Evolutionary conservation across 257 asterid genomes (phyloP), one percentile per base, ranked within the genome.

Genomic region (Sherardia arvensis): DNA sequence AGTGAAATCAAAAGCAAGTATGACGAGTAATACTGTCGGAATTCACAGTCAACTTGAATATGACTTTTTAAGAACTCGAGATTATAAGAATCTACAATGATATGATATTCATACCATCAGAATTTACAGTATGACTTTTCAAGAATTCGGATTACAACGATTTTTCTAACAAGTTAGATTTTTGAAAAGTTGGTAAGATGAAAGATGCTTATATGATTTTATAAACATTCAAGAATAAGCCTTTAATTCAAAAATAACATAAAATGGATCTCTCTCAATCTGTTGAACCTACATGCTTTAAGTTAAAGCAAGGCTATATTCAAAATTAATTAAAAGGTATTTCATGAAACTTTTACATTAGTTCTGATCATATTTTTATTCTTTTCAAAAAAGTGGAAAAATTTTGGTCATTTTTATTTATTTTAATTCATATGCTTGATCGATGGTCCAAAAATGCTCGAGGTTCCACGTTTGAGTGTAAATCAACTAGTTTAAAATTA

Each of bases 241-340:
- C 76, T 66, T 72, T 51, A 72, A 66, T 66, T 66, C 72, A 72
- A 72, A 58, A 69, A 59, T 51, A 51, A 43, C 14, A 38, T 12
- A 12, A 4, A 43, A 11, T 7, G 30, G 61, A 34, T 3, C 3
- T 40, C n/a, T 47, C 57, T 56, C 47, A 56, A 73, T 67, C 34
- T 49, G 61, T 62, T 62, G 59, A 7, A 27, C 60, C 60, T 67
- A 63, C 70, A 63, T 66, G 71, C 78, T 73, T 73, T 64, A 40
- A 68, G 58, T 64, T 58, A 73, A 73, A 73, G 78, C 59, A 73
- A 36, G 67, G 11, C 22, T 56, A 26, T 56, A 60, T 34, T 68
- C 64, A 34, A 29, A 26, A 20, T 73, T 70, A 21, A 64, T 55
- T 8, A 17, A 43, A 55, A 72, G 69, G 26, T 26, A 66, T 54